A percentile compares a stretch with the other conserved stretches of the same genome.
Conservation (phyloP, 2,329 filamentous ascomycete genomes). For the Cladophialophora psammophila region DNA sequence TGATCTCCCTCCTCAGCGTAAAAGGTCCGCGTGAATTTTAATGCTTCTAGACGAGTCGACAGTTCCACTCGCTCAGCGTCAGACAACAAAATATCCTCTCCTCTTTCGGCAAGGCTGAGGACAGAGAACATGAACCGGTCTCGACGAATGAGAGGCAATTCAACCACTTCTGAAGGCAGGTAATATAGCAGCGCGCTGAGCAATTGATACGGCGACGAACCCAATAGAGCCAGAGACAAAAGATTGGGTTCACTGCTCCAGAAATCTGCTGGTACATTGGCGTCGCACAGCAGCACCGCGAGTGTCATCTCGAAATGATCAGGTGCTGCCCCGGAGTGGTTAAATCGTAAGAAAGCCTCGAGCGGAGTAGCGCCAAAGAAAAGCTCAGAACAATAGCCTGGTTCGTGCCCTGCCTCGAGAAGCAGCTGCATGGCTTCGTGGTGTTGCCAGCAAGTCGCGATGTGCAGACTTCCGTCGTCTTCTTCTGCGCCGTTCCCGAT, state of each 20-base stretch:
- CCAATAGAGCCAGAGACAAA: constrained; percentile 11
- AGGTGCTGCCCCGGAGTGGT: neutral
- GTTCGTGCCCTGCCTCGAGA: constrained; percentile 16
- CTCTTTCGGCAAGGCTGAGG: constrained; percentile 18
- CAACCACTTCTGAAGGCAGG: neutral
- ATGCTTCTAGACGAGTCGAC: constrained; percentile 4
- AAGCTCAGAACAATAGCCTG: constrained; percentile 8
- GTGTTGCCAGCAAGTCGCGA: constrained; percentile 20
- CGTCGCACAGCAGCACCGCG: constrained; percentile 17
- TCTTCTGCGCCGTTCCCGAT: constrained; percentile 13
- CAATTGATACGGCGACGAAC: constrained; percentile 15
- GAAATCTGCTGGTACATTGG: constrained; percentile 4
- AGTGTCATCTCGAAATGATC: constrained; percentile 15
- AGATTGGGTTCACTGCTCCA: constrained; percentile 11
- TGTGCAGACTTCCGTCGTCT: constrained; percentile 23
- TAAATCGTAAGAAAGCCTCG: constrained; percentile 19
- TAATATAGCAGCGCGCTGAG: constrained; percentile 9
- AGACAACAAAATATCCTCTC: neutral
- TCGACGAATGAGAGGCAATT: constrained; percentile 14
- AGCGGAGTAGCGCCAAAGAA: constrained; percentile 11
- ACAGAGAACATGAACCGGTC: constrained; percentile 17
- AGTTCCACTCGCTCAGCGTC: constrained; percentile 13
- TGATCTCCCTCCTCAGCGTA: constrained; percentile 22
- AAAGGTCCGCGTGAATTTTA: constrained; percentile 13
- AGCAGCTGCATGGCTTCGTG: constrained; percentile 21